A percentile compares a stretch with the other conserved stretches of the same genome.
Evolutionary conservation across 2,329 filamentous ascomycete genomes (phyloP).

Genomic region (Arthrobotrys musiformis): DNA sequence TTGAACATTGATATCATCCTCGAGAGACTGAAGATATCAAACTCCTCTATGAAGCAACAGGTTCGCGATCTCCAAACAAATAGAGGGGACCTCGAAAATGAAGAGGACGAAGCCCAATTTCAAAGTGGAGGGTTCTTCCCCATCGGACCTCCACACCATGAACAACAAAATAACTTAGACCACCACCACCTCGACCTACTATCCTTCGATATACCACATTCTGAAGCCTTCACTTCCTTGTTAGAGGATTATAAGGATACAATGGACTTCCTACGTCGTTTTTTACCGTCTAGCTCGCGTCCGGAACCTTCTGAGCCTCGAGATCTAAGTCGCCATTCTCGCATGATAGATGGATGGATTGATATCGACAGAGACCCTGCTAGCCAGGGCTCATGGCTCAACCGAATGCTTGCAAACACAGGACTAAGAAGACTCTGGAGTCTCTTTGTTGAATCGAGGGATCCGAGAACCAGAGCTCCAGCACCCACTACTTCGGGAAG

Average conservation of each 20-base stretch:
- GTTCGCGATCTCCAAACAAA: conserved; percentile 21
- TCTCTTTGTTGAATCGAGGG: neutral
- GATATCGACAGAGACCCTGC: conserved; percentile 14
- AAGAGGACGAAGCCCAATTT: neutral
- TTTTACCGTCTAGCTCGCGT: neutral
- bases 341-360: conserved; percentile 20
- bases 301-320: conserved; percentile 12
- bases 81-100: neutral
- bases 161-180: neutral
- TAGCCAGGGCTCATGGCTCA: neutral
- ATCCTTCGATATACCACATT: neutral
- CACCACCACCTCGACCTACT: neutral
- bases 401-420: neutral
- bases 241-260: conserved; percentile 5
- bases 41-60: neutral
- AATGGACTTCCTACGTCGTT: conserved; percentile 26
- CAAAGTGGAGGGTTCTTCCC: conserved; percentile 1
- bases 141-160: neutral
- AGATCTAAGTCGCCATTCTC: conserved; percentile 22
- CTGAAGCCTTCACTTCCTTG: neutral
- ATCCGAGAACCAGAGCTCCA: neutral
- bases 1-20: neutral
- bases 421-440: conserved; percentile 3
- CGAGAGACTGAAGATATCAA: neutral
- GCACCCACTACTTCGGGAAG: neutral